Evolutionary conservation across 2,329 filamentous ascomycete genomes (phyloP).

Genomic region (Aspergillus pseudoglaucus): DNA sequence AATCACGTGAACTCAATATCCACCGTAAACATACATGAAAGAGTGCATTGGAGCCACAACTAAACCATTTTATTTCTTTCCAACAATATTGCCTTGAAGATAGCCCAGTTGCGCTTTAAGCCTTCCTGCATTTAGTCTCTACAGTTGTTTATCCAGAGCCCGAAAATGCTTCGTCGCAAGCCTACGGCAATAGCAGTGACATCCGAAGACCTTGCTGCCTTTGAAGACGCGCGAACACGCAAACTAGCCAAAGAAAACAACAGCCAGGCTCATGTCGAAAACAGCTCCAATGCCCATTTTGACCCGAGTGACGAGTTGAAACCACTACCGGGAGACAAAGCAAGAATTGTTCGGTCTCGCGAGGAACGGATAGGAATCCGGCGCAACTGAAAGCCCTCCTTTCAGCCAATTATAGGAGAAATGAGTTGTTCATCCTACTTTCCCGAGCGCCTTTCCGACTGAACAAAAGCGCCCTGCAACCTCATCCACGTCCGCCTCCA

Average conservation of each 20-base stretch:
- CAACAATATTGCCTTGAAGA: background rate
- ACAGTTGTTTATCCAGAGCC: background rate
- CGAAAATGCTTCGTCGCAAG: slow-evolving; percentile 45
- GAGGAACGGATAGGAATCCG: slow-evolving; percentile 42
- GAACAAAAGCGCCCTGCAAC: no score
- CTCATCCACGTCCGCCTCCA: background rate
- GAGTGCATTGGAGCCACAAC: no score
- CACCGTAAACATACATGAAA: background rate
- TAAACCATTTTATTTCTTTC: no score
- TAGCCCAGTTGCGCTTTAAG: no score
- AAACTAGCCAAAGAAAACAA: slow-evolving; percentile 23
- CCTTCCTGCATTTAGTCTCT: no score
- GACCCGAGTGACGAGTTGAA: slow-evolving; percentile 47
- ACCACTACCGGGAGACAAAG: slow-evolving; percentile 44
- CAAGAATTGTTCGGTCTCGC: slow-evolving; percentile 40
- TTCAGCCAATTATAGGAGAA: background rate
- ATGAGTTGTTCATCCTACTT: no score
- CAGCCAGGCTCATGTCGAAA: slow-evolving; percentile 13
- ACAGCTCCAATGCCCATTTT: slow-evolving; percentile 19
- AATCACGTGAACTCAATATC: slow-evolving; percentile 9
- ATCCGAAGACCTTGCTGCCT: slow-evolving; percentile 42
- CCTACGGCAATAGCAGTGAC: slow-evolving; percentile 47
- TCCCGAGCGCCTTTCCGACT: no score
- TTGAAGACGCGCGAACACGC: slow-evolving; percentile 38
- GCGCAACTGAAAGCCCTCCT: slow-evolving; percentile 11